phyloP scores from a whole-genome alignment of 306 rosid genomes.

The Fagus sylvatica region DNA sequence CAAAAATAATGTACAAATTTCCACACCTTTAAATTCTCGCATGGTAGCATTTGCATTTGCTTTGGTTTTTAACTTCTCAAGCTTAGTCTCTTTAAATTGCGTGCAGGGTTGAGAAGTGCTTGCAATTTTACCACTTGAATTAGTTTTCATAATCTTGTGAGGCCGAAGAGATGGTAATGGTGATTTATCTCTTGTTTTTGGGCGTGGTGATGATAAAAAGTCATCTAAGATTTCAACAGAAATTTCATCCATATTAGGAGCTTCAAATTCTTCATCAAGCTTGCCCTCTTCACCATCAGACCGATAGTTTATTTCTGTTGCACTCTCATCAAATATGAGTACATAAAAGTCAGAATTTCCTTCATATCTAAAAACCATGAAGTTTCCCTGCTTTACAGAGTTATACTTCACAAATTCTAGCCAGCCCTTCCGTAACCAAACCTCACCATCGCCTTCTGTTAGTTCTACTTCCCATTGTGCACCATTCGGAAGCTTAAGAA shows the following conservation, averaged over 20 bases:
- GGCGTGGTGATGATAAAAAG: not conserved
- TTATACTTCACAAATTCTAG: not conserved
- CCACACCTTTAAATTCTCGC: not conserved
- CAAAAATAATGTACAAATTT: not conserved
- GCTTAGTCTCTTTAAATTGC: too few species aligned
- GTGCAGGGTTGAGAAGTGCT: too few species aligned
- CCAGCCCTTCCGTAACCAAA: conserved; percentile 24
- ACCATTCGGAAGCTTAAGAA: conserved; percentile 14
- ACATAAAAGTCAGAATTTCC: conserved; percentile 29
- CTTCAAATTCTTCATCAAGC: not conserved
- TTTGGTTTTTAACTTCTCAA: too few species aligned
- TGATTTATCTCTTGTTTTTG: not conserved
- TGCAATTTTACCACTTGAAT: not conserved
- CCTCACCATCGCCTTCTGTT: not conserved
- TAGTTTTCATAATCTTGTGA: not conserved
- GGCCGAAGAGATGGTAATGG: not conserved
- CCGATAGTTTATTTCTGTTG: conserved; percentile 28
- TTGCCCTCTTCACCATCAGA: not conserved
- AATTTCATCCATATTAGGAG: not conserved
- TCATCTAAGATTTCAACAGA: conserved; percentile 3
- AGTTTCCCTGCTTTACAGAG: not conserved
- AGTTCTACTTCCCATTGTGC: conserved; percentile 11
- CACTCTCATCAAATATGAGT: conserved; percentile 23
- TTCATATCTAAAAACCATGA: conserved; percentile 16
- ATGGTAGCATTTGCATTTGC: not conserved